Evolutionary conservation across 2,329 filamentous ascomycete species (phyloP), one percentile per base, ranked within the genome.

Genomic region (Penicillium sp.): DNA sequence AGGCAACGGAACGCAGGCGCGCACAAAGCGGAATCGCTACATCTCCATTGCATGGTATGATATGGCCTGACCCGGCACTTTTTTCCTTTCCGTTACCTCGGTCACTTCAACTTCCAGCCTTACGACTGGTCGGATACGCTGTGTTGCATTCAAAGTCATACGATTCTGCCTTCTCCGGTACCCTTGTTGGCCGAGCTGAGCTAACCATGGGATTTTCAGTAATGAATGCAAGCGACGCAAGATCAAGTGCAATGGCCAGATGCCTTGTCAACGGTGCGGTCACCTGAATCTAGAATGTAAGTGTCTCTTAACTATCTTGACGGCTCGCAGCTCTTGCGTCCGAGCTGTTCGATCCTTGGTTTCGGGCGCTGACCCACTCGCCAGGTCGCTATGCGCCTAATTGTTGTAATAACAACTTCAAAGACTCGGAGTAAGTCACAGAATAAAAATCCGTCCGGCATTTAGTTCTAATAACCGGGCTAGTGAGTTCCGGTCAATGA

Each of bases 401-500:
- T 68, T 88, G 86, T 77, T 87, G 85, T 73, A 80, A 75, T 61
- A 93, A 86, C 78, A 91, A 85, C 74, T 92, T 96, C 82, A 94
- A 93, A 74, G 93, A 97, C 68, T 92, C 91, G 47, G 90, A 96
- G 79, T 83, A 73, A 59, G 80, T 70, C 21, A 6, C 17, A 2
- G 17, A 35, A 43, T 13, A 23, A 36, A 35, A 21, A 23, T 12
- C 13, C n/a, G 6, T 15, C 42, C 33, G n/a, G 38, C 36, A 19
- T 54, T 35, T 13, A 13, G 44, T 33, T 17, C 55, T 62, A 43
- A 63, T 36, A 27, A 36, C 36, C 19, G 7, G 25, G 21, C 27
- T 49, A 84, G 82, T 10, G 93, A 97, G 73, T 97, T 92, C 80
- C 90, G 87, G 69, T 83, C 87, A 38, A 91, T 97, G 86, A 85